phyloP scores from a whole-genome alignment of 495 filamentous ascomycete genomes.

The Hyphodiscus hymeniophilus region DNA sequence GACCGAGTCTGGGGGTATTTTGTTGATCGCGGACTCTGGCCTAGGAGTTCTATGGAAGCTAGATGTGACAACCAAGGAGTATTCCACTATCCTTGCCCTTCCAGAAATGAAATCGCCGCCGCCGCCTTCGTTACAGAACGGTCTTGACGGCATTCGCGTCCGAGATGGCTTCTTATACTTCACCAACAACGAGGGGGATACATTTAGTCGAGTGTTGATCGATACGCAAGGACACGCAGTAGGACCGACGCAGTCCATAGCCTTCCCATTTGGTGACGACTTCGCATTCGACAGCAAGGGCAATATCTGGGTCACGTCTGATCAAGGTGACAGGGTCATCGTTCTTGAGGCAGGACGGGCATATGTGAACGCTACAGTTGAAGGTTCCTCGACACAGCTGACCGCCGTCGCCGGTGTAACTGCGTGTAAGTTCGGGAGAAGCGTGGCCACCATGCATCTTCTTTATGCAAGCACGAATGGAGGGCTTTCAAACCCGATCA shows the following conservation, averaged over 20 bases:
- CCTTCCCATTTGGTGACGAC: constrained; percentile 18
- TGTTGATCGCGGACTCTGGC: constrained; percentile 30
- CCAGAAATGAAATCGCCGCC: constrained; percentile 9
- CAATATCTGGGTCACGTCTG: constrained; percentile 22
- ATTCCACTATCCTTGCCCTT: constrained; percentile 19
- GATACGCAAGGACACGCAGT: constrained; percentile 17
- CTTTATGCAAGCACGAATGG: constrained; percentile 24
- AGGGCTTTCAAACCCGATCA: constrained; percentile 20
- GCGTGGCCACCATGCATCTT: constrained; percentile 15
- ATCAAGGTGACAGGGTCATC: constrained; percentile 21
- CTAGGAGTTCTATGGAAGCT: constrained; percentile 29
- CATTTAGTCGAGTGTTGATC: constrained; percentile 27
- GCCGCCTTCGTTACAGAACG: constrained; percentile 13
- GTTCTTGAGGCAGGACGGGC: constrained; percentile 14
- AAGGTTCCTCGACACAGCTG: constrained; percentile 16
- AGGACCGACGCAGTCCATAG: constrained; percentile 6
- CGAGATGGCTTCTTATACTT: constrained; percentile 29
- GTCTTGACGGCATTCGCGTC: constrained; percentile 28
- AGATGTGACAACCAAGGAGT: constrained; percentile 19
- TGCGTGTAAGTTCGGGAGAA: constrained; percentile 21
- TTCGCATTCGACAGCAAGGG: constrained; percentile 24
- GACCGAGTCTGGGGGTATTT: constrained; percentile 8
- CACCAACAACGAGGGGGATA: constrained; percentile 23
- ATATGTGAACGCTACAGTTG: constrained; percentile 9
- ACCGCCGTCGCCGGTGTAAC: constrained; percentile 23